Conservation (phyloP, 805 yeast species). For the Debaryomyces tyrocola region DNA sequence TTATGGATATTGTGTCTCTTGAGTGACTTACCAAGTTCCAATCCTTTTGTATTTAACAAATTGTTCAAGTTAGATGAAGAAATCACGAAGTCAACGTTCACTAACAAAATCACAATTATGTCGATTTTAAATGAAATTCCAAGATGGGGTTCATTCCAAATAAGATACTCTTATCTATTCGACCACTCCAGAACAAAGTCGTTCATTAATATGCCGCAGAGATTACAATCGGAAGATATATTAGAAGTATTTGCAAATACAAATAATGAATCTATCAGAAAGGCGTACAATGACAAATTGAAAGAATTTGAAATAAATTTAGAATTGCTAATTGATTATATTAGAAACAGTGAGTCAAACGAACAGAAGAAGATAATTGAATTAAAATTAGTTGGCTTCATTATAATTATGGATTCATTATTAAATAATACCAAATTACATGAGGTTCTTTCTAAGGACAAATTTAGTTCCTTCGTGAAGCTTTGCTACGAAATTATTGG, state of each 20-base stretch:
- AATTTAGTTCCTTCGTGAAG: conserved; percentile 4
- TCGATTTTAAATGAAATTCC: conserved; percentile 21
- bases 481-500: conserved; percentile 6
- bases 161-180: conserved; percentile 27
- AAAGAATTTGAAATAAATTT: conserved; percentile 11
- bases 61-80: conserved; percentile 14
- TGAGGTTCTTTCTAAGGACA: conserved; percentile 2
- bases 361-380: conserved; percentile 8
- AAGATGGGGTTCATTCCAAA: conserved; percentile 25
- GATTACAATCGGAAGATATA: neutral
- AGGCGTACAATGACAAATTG: conserved; percentile 7
- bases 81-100: neutral
- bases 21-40: conserved; percentile 13
- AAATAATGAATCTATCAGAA: neutral
- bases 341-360: neutral
- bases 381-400: conserved; percentile 17
- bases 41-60: neutral
- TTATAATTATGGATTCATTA: conserved; percentile 17
- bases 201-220: neutral
- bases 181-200: conserved; percentile 3
- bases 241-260: neutral
- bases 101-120: conserved; percentile 5
- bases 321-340: conserved; percentile 9
- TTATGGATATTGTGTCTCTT: conserved; percentile 42
- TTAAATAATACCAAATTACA: conserved; percentile 20